Evolutionary conservation across 2,329 filamentous ascomycete genomes (phyloP).

Genomic region (Colletotrichum sp.): DNA sequence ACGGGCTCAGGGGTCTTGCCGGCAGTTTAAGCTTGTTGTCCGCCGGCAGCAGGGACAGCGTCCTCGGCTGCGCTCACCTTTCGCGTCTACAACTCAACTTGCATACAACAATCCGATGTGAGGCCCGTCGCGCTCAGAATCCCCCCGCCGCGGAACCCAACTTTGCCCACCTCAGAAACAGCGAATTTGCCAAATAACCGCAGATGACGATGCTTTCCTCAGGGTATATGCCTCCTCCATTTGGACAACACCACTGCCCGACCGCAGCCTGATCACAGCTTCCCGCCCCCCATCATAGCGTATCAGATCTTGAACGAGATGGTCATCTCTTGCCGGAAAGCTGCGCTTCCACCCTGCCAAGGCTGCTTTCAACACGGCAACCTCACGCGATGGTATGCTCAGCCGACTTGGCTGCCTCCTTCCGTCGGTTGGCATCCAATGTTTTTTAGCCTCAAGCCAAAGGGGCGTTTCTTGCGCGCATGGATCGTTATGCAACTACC

Average conservation of each 20-base stretch:
- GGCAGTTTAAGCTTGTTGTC: constrained; percentile 5
- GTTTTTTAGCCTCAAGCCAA: not conserved
- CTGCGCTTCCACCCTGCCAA: constrained; percentile 2
- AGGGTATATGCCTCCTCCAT: not conserved
- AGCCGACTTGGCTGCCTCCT: not conserved
- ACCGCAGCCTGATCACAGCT: not conserved
- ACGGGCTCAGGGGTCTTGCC: constrained; percentile 9
- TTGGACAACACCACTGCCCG: not conserved
- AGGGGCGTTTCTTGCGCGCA: not conserved
- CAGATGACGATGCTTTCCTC: not conserved
- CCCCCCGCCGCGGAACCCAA: not conserved
- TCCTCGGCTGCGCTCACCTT: constrained; percentile 1
- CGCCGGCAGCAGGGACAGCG: not conserved
- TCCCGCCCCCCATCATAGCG: not conserved
- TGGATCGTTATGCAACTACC: not conserved
- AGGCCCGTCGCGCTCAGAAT: not conserved
- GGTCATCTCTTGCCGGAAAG: constrained; percentile 9
- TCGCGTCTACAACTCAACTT: not conserved
- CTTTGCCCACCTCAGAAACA: not conserved
- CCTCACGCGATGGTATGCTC: not conserved
- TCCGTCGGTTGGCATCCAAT: not conserved
- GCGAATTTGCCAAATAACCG: not conserved
- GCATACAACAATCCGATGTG: not conserved
- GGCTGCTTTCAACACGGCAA: not conserved
- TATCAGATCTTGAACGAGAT: not conserved